Conservation (phyloP, 2,329 filamentous ascomycete species). For the Cladosporium sp. region DNA sequence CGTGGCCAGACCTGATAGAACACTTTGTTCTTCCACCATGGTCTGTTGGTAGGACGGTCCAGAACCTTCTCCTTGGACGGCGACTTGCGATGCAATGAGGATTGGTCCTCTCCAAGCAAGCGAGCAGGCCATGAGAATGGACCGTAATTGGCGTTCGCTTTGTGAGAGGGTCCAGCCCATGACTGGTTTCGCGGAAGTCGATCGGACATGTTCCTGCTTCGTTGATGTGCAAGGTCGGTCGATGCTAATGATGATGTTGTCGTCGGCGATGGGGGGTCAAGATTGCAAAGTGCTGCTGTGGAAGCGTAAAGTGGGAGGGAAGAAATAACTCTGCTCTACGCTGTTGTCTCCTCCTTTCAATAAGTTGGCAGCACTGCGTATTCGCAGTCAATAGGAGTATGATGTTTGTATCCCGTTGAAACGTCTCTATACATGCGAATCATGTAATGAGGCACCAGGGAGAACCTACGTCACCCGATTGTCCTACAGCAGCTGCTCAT, state of each 20-base stretch:
- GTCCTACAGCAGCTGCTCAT: no score
- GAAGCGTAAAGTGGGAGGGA: background rate
- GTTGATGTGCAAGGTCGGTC: no score
- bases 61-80: background rate
- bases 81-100: background rate
- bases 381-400: no score
- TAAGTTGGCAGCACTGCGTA: no score
- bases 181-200: background rate
- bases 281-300: background rate
- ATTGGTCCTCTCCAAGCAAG: background rate
- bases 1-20: conserved; percentile 45
- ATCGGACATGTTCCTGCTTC: background rate
- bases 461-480: no score
- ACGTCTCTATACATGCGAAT: no score
- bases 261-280: no score
- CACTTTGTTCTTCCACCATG: conserved; percentile 42
- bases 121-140: background rate
- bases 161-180: background rate
- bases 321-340: no score
- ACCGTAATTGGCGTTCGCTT: background rate
- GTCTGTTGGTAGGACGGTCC: background rate
- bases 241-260: no score
- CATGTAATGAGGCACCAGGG: no score
- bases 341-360: no score
- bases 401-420: no score